Percentiles rank a stretch among this genome's conserved stretches.
These are phyloP conservation scores for Mycena latifolia DNA, from an alignment of 768 basidiomycete species.

Conservation along the genomic window DNA sequence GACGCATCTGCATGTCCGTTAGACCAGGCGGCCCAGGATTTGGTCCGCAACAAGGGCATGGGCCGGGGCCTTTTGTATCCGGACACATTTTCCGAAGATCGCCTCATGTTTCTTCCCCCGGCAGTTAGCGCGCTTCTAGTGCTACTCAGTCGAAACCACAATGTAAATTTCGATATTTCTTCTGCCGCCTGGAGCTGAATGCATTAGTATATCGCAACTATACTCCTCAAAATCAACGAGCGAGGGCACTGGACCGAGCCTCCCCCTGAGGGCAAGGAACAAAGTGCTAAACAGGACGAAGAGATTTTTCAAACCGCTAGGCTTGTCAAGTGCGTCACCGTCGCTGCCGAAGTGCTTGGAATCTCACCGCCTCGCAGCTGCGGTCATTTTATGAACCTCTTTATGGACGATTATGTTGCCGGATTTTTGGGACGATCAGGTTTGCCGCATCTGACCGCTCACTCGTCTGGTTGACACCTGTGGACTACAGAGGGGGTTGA, in stretches of 20 bases:
- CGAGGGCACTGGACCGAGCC: conserved; percentile 58
- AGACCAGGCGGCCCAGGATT: conserved; percentile 54
- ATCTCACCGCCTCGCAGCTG: conserved; percentile 46
- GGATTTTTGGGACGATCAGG: conserved; percentile 69
- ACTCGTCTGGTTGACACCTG: no score
- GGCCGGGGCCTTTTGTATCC: conserved; percentile 66
- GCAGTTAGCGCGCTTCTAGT: conserved; percentile 66
- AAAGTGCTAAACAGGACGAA: conserved; percentile 57
- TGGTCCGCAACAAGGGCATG: conserved; percentile 59
- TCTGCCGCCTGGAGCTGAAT: background rate
- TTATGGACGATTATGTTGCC: conserved; percentile 70
- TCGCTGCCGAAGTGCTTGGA: conserved; percentile 3
- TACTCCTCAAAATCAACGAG: conserved; percentile 69
- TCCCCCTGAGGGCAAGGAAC: conserved; percentile 45
- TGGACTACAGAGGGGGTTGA: no score
- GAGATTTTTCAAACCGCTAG: conserved; percentile 70
- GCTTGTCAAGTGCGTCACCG: conserved; percentile 60
- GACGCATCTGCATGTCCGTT: background rate
- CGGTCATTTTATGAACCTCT: conserved; percentile 66
- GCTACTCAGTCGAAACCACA: conserved; percentile 71
- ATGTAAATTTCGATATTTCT: conserved; percentile 52
- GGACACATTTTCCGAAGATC: conserved; percentile 66
- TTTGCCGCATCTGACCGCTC: background rate
- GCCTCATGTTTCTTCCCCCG: conserved; percentile 66
- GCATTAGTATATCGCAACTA: conserved; percentile 65